Evolutionary conservation across 2,329 filamentous ascomycete species (phyloP).

Genomic region (Aspergillus pseudoterreus): DNA sequence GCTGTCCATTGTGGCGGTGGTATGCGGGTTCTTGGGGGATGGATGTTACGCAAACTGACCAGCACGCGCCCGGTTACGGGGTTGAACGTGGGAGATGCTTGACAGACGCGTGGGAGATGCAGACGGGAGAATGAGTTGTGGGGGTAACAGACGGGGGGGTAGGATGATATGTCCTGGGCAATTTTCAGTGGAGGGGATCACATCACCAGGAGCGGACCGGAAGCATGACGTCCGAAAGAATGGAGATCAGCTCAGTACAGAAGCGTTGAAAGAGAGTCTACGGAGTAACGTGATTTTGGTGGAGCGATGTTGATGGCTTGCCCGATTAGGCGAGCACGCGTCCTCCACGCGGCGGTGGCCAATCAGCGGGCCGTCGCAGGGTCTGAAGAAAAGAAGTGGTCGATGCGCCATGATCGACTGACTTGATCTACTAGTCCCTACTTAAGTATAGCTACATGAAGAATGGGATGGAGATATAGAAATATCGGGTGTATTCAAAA

Average conservation of each 20-base stretch:
- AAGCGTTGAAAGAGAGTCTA: not conserved
- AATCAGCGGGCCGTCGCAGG: slow-evolving; percentile 9
- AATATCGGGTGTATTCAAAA: no score
- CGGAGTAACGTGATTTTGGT: no score
- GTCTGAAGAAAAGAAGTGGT: not conserved
- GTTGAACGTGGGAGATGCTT: not conserved
- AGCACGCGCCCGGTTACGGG: not conserved
- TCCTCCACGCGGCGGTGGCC: slow-evolving; percentile 5
- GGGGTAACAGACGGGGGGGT: not conserved
- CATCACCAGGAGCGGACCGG: slow-evolving; percentile 11
- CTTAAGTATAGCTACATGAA: no score
- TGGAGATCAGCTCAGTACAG: slow-evolving; percentile 6
- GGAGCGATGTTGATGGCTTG: not conserved
- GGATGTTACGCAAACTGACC: not conserved
- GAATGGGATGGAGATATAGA: no score
- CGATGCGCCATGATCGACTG: not conserved
- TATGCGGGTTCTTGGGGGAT: not conserved
- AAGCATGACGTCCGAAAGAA: slow-evolving; percentile 14
- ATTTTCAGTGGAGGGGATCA: slow-evolving; percentile 4
- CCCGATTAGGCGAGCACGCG: slow-evolving; percentile 6
- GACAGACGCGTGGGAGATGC: not conserved
- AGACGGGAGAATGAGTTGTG: not conserved
- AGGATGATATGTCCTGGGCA: not conserved
- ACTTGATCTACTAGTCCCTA: not conserved
- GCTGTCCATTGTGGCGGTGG: slow-evolving; percentile 28